These are phyloP conservation scores for Ceratobasidium sp. DNA, from an alignment of 1,284 basidiomycete species.

Conservation along the genomic window DNA sequence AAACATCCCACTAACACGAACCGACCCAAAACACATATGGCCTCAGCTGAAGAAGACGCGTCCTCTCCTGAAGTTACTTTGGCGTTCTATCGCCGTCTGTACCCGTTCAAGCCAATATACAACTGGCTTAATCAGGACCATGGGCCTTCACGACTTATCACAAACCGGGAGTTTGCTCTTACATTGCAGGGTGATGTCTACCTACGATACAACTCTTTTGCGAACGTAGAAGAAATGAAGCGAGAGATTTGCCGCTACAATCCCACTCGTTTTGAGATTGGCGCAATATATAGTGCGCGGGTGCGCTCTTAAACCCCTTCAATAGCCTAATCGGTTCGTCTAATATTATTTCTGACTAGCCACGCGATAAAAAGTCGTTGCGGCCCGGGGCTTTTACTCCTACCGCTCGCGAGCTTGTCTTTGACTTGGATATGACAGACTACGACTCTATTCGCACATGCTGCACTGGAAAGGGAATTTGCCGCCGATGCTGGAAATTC, in stretches of 20 bases:
- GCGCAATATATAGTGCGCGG: slow-evolving; percentile 90
- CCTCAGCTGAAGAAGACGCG: slow-evolving; percentile 54
- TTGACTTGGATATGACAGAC: slow-evolving; percentile 99
- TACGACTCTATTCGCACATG: slow-evolving; percentile 97
- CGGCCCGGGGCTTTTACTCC: slow-evolving; percentile 83
- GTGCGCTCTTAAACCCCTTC: slow-evolving; percentile 64
- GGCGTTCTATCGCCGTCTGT: slow-evolving; percentile 90
- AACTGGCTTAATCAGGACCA: slow-evolving; percentile 96
- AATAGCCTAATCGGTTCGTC: slow-evolving; percentile 16
- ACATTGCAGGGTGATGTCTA: slow-evolving; percentile 93
- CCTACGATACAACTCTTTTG: slow-evolving; percentile 94
- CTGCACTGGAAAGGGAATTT: slow-evolving; percentile 93
- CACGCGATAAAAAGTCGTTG: slow-evolving; percentile 90
- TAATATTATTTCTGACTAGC: slow-evolving; percentile 64
- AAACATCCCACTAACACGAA: slow-evolving; percentile 12
- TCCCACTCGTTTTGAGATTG: slow-evolving; percentile 96
- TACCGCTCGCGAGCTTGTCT: slow-evolving; percentile 91
- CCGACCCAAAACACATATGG: slow-evolving; percentile 19
- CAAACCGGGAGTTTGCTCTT: slow-evolving; percentile 97
- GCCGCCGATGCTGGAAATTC: slow-evolving; percentile 93
- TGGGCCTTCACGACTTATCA: slow-evolving; percentile 75
- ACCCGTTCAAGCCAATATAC: slow-evolving; percentile 95
- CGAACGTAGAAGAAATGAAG: slow-evolving; percentile 88
- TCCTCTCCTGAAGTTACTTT: slow-evolving; percentile 78
- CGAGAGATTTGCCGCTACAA: slow-evolving; percentile 86